phyloP scores from a whole-genome alignment of 1,284 basidiomycete genomes.

The Boletus semigastroideus region DNA sequence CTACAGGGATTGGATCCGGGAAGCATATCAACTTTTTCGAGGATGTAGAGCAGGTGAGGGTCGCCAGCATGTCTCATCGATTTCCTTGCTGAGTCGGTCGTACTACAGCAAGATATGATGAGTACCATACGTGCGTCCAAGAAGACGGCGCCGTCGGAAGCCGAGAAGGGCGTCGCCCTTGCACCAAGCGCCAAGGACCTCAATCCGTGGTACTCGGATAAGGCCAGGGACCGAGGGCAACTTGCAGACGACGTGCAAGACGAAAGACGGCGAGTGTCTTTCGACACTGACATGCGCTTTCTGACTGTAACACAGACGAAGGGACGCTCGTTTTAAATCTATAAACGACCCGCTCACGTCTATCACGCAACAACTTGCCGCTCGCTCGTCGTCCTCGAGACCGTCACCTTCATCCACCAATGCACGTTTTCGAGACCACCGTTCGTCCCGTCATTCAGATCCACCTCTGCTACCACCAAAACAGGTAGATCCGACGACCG shows the following conservation, averaged over 20 bases:
- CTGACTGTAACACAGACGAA: slow-evolving; percentile 43
- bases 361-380: slow-evolving; percentile 64
- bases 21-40: slow-evolving; percentile 78
- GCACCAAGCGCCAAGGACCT: slow-evolving; percentile 73
- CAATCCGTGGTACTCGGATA: slow-evolving; percentile 72
- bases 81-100: not conserved
- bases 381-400: slow-evolving; percentile 26
- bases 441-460: slow-evolving; percentile 11
- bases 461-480: slow-evolving; percentile 18
- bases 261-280: slow-evolving; percentile 27
- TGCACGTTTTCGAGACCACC: slow-evolving; percentile 7
- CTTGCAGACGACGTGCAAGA: slow-evolving; percentile 19
- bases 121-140: slow-evolving; percentile 44
- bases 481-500: slow-evolving; percentile 44
- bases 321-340: slow-evolving; percentile 62
- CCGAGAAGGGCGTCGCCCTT: slow-evolving; percentile 68
- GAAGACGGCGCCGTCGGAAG: slow-evolving; percentile 51
- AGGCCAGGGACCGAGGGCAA: slow-evolving; percentile 36
- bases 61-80: not conserved
- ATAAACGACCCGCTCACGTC: slow-evolving; percentile 69
- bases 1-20: slow-evolving; percentile 30
- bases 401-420: slow-evolving; percentile 7
- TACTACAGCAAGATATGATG: slow-evolving; percentile 42
- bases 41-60: slow-evolving; percentile 62
- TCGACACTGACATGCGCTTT: not conserved